A percentile compares a stretch with the other conserved stretches of the same genome.
Evolutionary conservation across 495 filamentous ascomycete genomes (phyloP).

Genomic region (Annulohypoxylon stygium): DNA sequence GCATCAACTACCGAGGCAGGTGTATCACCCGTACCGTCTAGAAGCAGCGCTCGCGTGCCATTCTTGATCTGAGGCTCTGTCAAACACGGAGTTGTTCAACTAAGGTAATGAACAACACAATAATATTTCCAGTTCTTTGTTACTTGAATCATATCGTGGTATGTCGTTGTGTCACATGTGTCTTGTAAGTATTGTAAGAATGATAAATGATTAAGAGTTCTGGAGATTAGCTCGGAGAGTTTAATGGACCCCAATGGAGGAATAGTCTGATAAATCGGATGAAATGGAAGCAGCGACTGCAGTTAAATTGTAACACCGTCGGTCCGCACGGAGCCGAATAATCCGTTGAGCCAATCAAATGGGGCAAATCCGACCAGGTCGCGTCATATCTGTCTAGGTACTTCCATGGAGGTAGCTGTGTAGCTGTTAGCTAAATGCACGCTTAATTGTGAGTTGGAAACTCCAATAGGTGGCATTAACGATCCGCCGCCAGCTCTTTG

Average conservation of each 20-base stretch:
- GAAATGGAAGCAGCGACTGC: not conserved
- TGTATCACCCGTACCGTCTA: too few relatives aligned
- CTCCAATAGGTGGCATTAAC: constrained; percentile 47
- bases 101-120: too few relatives aligned
- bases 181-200: not conserved
- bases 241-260: not conserved
- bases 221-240: not conserved
- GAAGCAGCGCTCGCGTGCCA: too few relatives aligned
- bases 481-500: constrained; percentile 1
- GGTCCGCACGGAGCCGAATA: constrained; percentile 26
- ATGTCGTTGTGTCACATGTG: too few relatives aligned
- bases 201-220: not conserved
- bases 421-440: constrained; percentile 12
- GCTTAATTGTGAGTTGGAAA: constrained; percentile 19
- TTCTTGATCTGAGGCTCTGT: too few relatives aligned
- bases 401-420: constrained; percentile 16
- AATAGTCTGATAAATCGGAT: constrained; percentile 3
- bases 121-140: too few relatives aligned
- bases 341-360: constrained; percentile 39
- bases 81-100: too few relatives aligned
- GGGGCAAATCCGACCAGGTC: constrained; percentile 31
- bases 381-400: constrained; percentile 38
- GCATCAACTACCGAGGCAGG: too few relatives aligned
- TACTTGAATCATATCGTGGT: too few relatives aligned
- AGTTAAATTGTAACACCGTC: not conserved